phyloP scores from a whole-genome alignment of 305 asterid genomes.

The Fraxinus nigra region DNA sequence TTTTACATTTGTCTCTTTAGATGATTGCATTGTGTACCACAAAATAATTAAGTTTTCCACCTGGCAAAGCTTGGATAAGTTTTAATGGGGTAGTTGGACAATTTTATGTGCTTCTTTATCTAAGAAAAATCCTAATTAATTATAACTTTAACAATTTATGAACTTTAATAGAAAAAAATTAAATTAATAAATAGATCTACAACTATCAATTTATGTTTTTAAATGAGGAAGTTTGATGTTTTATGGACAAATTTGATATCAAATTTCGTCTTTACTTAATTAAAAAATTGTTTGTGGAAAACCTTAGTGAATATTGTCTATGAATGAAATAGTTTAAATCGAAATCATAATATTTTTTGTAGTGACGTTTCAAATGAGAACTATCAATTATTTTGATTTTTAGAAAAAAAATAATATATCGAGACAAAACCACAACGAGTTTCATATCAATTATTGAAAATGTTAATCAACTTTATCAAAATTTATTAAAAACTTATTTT shows the following conservation, averaged over 20 bases:
- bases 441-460: constrained; percentile 33
- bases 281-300: background rate
- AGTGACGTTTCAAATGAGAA: background rate
- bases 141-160: background rate
- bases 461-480: background rate
- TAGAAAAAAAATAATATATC: constrained; percentile 34
- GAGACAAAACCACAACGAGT: constrained; percentile 25
- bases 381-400: background rate
- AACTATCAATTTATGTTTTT: background rate
- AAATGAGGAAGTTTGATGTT: background rate
- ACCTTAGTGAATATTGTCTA: background rate
- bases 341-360: background rate
- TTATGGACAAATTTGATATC: background rate
- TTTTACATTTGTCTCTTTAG: too few relatives aligned
- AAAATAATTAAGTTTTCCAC: too few relatives aligned
- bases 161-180: background rate
- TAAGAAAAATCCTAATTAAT: background rate
- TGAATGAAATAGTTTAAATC: background rate
- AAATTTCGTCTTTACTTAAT: background rate
- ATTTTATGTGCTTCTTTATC: too few relatives aligned
- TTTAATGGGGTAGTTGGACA: too few relatives aligned
- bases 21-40: too few relatives aligned
- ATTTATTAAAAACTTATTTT: too few relatives aligned
- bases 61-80: too few relatives aligned
- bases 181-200: background rate